A percentile compares a stretch with the other conserved stretches of the same genome.
These are phyloP conservation scores for Blastosporella zonata DNA, from an alignment of 1,284 basidiomycete genomes.

Conservation along the genomic window DNA sequence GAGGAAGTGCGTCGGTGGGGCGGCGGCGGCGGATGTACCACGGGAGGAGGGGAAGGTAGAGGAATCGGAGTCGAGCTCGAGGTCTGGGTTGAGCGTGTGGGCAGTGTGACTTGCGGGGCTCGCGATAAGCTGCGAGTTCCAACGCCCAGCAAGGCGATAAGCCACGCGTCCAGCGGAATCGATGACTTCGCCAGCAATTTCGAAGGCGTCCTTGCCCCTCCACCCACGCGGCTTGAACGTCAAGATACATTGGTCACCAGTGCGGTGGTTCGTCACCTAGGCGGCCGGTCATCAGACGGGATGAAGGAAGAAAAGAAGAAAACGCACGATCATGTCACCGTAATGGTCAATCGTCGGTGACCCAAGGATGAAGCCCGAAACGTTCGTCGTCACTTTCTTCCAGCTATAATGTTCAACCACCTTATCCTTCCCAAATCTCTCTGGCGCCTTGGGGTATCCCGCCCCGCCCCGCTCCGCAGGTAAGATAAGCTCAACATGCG, in stretches of 20 bases:
- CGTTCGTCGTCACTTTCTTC: constrained; percentile 94
- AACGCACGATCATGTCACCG: constrained; percentile 86
- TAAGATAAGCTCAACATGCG: constrained; percentile 84
- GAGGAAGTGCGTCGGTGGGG: constrained; percentile 67
- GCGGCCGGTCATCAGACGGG: neutral
- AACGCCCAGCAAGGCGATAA: constrained; percentile 94
- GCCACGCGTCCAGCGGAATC: constrained; percentile 64
- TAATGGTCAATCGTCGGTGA: constrained; percentile 96
- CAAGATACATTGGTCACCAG: constrained; percentile 84
- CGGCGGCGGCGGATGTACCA: constrained; percentile 43
- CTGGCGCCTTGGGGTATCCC: constrained; percentile 53
- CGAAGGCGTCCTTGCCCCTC: constrained; percentile 88
- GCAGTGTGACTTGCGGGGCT: constrained; percentile 64
- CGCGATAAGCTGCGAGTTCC: constrained; percentile 94
- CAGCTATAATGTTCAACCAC: constrained; percentile 86
- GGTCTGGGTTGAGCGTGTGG: constrained; percentile 28
- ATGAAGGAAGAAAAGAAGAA: neutral
- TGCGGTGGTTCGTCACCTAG: constrained; percentile 88
- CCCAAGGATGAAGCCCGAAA: constrained; percentile 94
- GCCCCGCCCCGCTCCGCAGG: constrained; percentile 59
- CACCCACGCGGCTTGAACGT: constrained; percentile 97
- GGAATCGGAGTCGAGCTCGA: constrained; percentile 72
- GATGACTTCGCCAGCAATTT: constrained; percentile 86
- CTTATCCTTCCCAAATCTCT: constrained; percentile 41
- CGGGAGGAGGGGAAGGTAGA: constrained; percentile 43